Evolutionary conservation across 2,329 filamentous ascomycete species (phyloP), one percentile per base, ranked within the genome.

Genomic region (Ampelomyces quisqualis): DNA sequence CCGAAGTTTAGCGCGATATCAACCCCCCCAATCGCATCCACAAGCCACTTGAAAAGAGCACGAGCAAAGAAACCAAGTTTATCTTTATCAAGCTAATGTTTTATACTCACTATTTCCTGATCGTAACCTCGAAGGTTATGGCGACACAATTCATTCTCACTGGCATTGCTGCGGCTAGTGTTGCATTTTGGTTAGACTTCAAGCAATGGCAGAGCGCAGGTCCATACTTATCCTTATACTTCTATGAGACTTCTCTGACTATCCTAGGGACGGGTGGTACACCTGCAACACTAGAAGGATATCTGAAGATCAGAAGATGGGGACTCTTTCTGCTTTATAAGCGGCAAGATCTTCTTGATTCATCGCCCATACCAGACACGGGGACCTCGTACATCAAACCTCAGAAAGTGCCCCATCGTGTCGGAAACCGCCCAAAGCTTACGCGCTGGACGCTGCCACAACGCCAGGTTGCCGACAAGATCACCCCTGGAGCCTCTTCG

Each of bases 361-460:
- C 52, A 24, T 54, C 59, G 4, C 42, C 54, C 7, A 57, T 65
- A 1, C 53, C 57, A 7, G 43, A 53, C 22, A 41, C 47, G 24
- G 61, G 61, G 5, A 35, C 46, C 7, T 47, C 46, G 13, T 65
- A 64, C 33, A 54, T 65, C 30, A 49, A 53, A 10, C 38, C 51
- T 5, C 45, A 51, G 10, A 50, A 40, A 26, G 30, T 64, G 5
- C 51, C 59, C 14, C 24, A 41, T n/a, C 47, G 61, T 23, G 17
- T 37, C 3, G 60, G 58, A 7, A 14, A 20, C 15, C 48, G 56
- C 24, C 60, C 60, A 9, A 34, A 18, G 9, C 44, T 55, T 2
- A 62, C 54, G 5, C 56, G 57, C 11, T 65, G 61, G 61, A 62
- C 58, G 1, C 45, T 65, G 19, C 60, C 62, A 3, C 62, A 65